Percentiles rank a stretch among this genome's conserved stretches.
Evolutionary conservation across 139 green algal genomes (phyloP).

Genomic region (Asterochloris erici): DNA sequence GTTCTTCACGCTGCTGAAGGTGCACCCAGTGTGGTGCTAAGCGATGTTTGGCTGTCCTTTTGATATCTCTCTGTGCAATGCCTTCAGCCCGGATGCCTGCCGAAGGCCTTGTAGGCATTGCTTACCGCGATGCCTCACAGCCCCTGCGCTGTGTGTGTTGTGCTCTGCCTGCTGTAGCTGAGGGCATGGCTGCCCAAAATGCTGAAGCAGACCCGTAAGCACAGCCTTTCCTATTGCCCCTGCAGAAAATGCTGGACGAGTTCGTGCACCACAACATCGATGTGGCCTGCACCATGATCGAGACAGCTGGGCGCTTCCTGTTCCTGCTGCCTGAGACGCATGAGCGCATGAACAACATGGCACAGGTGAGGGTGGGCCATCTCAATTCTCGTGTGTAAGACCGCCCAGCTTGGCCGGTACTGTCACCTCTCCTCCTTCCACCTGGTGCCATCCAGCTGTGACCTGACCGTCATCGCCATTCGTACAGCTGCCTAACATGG

Average conservation of each 20-base stretch:
- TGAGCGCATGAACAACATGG: conserved; percentile 79
- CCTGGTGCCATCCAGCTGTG: no score
- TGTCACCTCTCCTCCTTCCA: background rate
- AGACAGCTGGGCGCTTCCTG: conserved; percentile 83
- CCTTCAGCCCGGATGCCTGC: background rate
- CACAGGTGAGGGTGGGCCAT: conserved; percentile 47
- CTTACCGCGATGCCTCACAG: background rate
- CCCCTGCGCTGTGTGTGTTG: no score
- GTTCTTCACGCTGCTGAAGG: conserved; percentile 59
- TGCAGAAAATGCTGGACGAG: conserved; percentile 80
- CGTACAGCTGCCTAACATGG: no score
- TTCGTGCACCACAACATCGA: conserved; percentile 88
- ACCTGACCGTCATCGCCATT: no score
- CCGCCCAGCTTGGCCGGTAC: background rate
- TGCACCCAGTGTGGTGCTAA: background rate
- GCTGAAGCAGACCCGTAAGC: background rate
- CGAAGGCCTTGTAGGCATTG: background rate
- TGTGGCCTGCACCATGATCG: conserved; percentile 77
- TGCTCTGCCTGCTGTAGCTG: background rate
- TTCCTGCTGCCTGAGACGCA: conserved; percentile 64
- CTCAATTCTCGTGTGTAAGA: background rate
- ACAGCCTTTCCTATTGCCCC: background rate
- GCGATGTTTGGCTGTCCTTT: background rate
- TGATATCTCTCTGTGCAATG: background rate
- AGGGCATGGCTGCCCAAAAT: background rate